Percentiles rank a stretch among this genome's conserved stretches.
These are phyloP conservation scores for Aureobasidium sp. DNA, from an alignment of 2,329 filamentous ascomycete species.

Conservation along the genomic window DNA sequence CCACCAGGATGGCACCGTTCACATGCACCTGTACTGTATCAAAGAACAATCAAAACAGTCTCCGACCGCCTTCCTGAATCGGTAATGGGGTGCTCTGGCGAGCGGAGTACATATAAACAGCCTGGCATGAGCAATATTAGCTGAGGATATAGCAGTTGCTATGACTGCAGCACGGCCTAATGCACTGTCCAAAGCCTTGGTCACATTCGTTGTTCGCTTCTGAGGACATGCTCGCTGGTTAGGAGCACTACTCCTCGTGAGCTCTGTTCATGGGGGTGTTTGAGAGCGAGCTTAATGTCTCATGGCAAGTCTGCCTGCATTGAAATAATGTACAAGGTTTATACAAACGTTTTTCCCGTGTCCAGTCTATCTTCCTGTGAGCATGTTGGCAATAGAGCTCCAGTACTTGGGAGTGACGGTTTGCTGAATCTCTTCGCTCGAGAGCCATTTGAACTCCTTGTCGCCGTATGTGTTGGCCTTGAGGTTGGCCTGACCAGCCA, in stretches of 20 bases:
- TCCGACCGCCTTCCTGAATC: background rate
- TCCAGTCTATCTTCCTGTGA: slow-evolving; percentile 56
- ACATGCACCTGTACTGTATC: background rate
- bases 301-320: background rate
- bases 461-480: slow-evolving; percentile 61
- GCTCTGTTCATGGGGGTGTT: background rate
- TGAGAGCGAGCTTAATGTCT: background rate
- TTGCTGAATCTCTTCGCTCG: slow-evolving; percentile 73
- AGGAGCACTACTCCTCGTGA: too few species aligned
- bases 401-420: slow-evolving; percentile 62
- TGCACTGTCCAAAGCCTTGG: background rate
- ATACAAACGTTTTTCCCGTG: background rate
- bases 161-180: background rate
- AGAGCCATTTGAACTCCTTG: slow-evolving; percentile 83
- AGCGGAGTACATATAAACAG: background rate
- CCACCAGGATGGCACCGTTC: background rate
- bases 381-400: slow-evolving; percentile 68
- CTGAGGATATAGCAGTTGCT: background rate
- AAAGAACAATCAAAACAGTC: background rate
- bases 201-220: background rate
- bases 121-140: background rate
- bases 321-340: slow-evolving; percentile 9
- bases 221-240: background rate
- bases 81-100: background rate
- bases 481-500: slow-evolving; percentile 89